Percentiles rank a stretch among this genome's conserved stretches.
Evolutionary conservation across 1,284 basidiomycete genomes (phyloP).

Genomic region (Ceratobasidium sp.): DNA sequence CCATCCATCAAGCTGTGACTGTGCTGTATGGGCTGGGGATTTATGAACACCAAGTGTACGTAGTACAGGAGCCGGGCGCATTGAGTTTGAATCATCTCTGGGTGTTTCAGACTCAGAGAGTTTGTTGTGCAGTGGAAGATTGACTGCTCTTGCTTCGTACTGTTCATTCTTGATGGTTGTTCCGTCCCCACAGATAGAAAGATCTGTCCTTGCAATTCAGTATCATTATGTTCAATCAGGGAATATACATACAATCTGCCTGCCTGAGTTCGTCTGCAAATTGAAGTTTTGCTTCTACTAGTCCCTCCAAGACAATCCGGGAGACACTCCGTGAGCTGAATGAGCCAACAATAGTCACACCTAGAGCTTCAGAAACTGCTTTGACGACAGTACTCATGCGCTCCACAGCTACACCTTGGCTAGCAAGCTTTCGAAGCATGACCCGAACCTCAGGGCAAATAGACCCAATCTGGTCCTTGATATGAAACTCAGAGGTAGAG

Average conservation of each 20-base stretch:
- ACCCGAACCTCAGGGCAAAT: neutral
- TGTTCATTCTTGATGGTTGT: slow-evolving; percentile 38
- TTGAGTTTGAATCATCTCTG: neutral
- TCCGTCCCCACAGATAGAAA: slow-evolving; percentile 30
- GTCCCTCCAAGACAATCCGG: slow-evolving; percentile 4
- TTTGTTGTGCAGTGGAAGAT: neutral
- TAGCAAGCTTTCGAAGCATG: neutral
- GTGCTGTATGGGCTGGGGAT: slow-evolving; percentile 15
- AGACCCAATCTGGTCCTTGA: neutral
- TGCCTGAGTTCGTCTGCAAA: neutral
- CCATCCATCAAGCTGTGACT: slow-evolving; percentile 20
- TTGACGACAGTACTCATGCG: neutral
- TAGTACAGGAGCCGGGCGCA: neutral
- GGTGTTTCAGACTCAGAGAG: neutral
- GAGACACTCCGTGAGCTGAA: slow-evolving; percentile 11
- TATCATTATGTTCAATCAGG: neutral
- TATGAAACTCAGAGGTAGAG: too few species aligned
- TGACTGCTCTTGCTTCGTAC: slow-evolving; percentile 8
- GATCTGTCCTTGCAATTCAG: neutral
- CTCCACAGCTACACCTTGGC: neutral
- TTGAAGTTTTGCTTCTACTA: neutral
- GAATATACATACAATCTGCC: neutral
- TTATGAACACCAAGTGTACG: slow-evolving; percentile 26
- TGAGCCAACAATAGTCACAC: neutral
- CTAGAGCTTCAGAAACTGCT: neutral